Evolutionary conservation across 495 filamentous ascomycete species (phyloP).

Genomic region (Astrocystis sublimbata): DNA sequence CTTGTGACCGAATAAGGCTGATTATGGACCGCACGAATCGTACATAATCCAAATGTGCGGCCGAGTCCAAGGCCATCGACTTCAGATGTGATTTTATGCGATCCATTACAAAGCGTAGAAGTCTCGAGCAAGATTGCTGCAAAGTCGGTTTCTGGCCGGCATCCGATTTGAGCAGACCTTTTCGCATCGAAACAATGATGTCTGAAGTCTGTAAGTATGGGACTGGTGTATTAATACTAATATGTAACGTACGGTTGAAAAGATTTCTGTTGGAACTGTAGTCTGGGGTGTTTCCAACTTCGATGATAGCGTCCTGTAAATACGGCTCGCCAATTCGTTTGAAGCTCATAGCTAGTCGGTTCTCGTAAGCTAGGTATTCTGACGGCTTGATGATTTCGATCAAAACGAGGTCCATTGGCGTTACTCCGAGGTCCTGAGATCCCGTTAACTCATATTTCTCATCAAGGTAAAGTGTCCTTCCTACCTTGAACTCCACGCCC

Average conservation of each 20-base stretch:
- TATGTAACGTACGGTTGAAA: conserved; percentile 34
- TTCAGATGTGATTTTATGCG: conserved; percentile 49
- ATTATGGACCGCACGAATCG: conserved; percentile 47
- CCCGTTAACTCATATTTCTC: not conserved
- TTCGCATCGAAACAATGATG: conserved; percentile 46
- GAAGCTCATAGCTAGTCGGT: conserved; percentile 41
- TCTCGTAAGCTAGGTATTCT: conserved; percentile 41
- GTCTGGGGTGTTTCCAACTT: conserved; percentile 31
- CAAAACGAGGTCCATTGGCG: conserved; percentile 40
- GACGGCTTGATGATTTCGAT: conserved; percentile 42
- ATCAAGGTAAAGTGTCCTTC: not conserved
- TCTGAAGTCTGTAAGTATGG: conserved; percentile 23
- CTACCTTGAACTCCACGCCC: conserved; percentile 37
- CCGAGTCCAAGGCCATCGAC: conserved; percentile 26
- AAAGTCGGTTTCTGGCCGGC: conserved; percentile 24
- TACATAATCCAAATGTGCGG: conserved; percentile 43
- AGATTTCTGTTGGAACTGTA: conserved; percentile 44
- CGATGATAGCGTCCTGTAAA: conserved; percentile 33
- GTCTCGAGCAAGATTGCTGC: conserved; percentile 37
- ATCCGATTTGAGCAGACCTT: conserved; percentile 31
- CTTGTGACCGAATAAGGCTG: conserved; percentile 48
- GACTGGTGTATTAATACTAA: not conserved
- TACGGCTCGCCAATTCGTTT: conserved; percentile 36
- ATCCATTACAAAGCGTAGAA: conserved; percentile 46
- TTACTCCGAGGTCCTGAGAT: conserved; percentile 34